Percentiles rank a stretch among this genome's conserved stretches.
phyloP scores from a whole-genome alignment of 2,329 filamentous ascomycete species.

The Mycosphaerella sp. region DNA sequence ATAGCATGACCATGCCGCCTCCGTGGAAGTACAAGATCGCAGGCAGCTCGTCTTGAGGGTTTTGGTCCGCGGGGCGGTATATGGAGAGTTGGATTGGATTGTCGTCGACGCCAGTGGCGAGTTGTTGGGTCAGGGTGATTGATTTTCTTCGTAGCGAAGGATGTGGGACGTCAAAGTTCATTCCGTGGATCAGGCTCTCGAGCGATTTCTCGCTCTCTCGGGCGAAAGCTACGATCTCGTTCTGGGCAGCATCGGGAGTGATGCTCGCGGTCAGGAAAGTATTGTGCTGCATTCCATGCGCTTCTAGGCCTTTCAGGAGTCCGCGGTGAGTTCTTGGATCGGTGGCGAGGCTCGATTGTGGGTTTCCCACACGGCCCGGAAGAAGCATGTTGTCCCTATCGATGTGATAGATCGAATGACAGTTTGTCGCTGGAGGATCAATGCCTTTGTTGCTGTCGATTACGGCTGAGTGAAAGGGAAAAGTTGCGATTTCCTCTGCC shows the following conservation, averaged over 20 bases:
- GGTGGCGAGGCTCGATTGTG: neutral
- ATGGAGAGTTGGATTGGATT: constrained; percentile 20
- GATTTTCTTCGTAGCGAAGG: neutral
- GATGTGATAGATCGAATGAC: too few relatives aligned
- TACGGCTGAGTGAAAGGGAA: too few relatives aligned
- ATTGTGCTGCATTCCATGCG: constrained; percentile 2
- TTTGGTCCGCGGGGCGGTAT: neutral
- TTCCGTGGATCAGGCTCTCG: constrained; percentile 2
- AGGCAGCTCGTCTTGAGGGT: constrained; percentile 9
- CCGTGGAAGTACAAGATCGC: constrained; percentile 28
- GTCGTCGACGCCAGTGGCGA: constrained; percentile 15
- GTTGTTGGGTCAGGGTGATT: neutral
- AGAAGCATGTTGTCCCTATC: neutral
- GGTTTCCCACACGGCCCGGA: constrained; percentile 3
- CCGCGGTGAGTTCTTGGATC: constrained; percentile 1
- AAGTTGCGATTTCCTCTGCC: too few relatives aligned
- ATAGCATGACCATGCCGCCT: constrained; percentile 24
- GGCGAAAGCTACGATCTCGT: neutral
- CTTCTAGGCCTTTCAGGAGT: neutral
- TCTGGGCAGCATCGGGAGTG: neutral
- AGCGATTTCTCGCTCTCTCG: neutral
- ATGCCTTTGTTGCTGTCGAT: neutral
- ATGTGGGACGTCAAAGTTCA: neutral
- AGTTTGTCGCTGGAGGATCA: too few relatives aligned
- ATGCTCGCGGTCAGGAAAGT: neutral